phyloP scores from a whole-genome alignment of 176 grass and related monocot genomes.

The Avena sativa region DNA sequence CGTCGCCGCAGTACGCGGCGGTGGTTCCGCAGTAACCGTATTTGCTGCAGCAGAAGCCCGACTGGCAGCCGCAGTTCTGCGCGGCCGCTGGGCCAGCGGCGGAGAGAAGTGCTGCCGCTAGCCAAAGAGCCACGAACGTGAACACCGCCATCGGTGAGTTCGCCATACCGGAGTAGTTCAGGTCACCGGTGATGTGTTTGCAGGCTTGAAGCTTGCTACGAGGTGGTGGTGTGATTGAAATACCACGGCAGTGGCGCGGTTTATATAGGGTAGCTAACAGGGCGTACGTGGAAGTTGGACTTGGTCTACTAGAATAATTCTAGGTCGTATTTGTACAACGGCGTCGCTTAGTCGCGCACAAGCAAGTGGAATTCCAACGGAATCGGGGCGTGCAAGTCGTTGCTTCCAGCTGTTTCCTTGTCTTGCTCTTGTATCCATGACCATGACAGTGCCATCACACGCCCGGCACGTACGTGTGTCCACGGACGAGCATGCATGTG shows the following conservation, averaged over 20 bases:
- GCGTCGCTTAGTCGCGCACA: no score
- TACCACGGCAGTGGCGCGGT: not conserved
- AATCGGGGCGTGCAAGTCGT: no score
- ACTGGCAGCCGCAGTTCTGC: conserved; percentile 50
- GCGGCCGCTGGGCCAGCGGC: not conserved
- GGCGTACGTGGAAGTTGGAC: not conserved
- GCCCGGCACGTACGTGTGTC: no score
- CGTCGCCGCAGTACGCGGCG: conserved; percentile 30
- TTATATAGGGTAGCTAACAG: not conserved
- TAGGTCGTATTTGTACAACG: not conserved
- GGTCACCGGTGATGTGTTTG: no score
- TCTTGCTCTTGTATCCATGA: no score
- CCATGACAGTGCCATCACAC: no score
- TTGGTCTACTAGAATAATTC: no score
- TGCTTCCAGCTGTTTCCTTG: no score
- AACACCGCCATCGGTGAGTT: not conserved
- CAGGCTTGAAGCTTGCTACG: not conserved
- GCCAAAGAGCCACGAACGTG: conserved; percentile 27
- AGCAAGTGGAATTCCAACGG: no score
- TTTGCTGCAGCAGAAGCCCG: conserved; percentile 52
- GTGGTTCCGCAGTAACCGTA: conserved; percentile 42
- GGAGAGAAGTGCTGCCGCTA: not conserved
- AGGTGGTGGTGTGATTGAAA: conserved; percentile 12
- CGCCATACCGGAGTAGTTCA: not conserved
- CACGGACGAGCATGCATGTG: no score